Evolutionary conservation across 228 moss, liverwort and hornwort genomes (phyloP), one percentile per base, ranked within the genome.

Genomic region (Sphagnum fallax): DNA sequence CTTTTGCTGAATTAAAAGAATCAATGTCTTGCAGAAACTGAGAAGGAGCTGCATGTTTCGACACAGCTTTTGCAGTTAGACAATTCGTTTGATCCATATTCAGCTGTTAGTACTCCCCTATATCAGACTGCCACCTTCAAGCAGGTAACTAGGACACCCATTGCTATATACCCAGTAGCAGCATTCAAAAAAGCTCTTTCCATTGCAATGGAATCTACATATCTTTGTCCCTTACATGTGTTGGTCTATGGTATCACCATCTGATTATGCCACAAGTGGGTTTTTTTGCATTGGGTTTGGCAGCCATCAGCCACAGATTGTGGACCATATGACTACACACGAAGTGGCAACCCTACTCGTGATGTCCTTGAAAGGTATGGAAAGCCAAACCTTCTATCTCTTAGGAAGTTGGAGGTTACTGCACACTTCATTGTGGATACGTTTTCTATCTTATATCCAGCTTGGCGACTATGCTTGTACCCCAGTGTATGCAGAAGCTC

Each of bases 261-360:
- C 32, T 32, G 32, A 32, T 32, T 32, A 32, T 2, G 2, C 32
- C 32, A 32, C 32, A 32, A 32, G 32, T 32, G 32, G 2, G 32
- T 32, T 32, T 32, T 32, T 32, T 32, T 3, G 32, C 32, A 32
- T 32, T 67, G 66, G 75, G 48, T 65, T 47, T 70, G 64, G 67
- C 87, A 93, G 93, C 85, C 86, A 55, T 91, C 94, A 73, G 94
- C 91, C n/a, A 89, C 89, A 47, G 87, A 88, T 74, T 71, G 71
- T 70, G 94, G 94, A 67, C 77, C 76, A 5, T 94, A 94, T 72
- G 94, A 94, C 74, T 94, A 94, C 53, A 94, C 94, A 10, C 85
- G 94, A 70, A 94, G 94, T 72, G 94, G 94, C 12, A 94, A 94
- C 71, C 94, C 94, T 48, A 94, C 94, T 13, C 84, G 94, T 50